Percentiles rank a stretch among this genome's conserved stretches.
Conservation (phyloP, 1,284 basidiomycete genomes). For the Gomphus sp. region DNA sequence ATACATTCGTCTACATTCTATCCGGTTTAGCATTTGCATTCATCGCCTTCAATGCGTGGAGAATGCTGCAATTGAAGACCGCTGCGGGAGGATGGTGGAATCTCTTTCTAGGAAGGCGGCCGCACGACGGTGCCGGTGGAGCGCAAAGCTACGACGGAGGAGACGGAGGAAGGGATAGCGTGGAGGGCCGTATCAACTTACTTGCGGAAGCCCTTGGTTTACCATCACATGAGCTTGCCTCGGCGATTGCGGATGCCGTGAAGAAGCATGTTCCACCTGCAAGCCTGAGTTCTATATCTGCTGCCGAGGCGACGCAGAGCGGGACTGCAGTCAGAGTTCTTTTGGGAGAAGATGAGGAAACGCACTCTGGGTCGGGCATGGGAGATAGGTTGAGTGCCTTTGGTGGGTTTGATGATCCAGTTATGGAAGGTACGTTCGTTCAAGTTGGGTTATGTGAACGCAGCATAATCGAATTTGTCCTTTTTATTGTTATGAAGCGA, state of each 20-base stretch:
- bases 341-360: background rate
- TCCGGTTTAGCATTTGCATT: slow-evolving; percentile 33
- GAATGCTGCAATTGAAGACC: slow-evolving; percentile 38
- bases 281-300: slow-evolving; percentile 39
- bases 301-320: slow-evolving; percentile 4
- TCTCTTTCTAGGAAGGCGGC: slow-evolving; percentile 32
- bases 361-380: background rate
- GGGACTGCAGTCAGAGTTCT: background rate
- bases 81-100: slow-evolving; percentile 55
- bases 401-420: slow-evolving; percentile 1
- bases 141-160: background rate
- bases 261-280: slow-evolving; percentile 47
- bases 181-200: slow-evolving; percentile 47
- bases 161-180: slow-evolving; percentile 19
- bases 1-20: slow-evolving; percentile 41
- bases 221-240: slow-evolving; percentile 47
- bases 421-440: background rate
- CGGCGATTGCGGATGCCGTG: slow-evolving; percentile 49
- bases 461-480: background rate
- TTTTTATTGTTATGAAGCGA: too few species aligned
- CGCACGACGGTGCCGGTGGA: slow-evolving; percentile 8
- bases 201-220: slow-evolving; percentile 55
- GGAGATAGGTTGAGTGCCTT: background rate
- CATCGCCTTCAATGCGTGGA: slow-evolving; percentile 40
- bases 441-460: background rate